phyloP scores from a whole-genome alignment of 2,329 filamentous ascomycete species.

The Trichoderma atrobrunneum region DNA sequence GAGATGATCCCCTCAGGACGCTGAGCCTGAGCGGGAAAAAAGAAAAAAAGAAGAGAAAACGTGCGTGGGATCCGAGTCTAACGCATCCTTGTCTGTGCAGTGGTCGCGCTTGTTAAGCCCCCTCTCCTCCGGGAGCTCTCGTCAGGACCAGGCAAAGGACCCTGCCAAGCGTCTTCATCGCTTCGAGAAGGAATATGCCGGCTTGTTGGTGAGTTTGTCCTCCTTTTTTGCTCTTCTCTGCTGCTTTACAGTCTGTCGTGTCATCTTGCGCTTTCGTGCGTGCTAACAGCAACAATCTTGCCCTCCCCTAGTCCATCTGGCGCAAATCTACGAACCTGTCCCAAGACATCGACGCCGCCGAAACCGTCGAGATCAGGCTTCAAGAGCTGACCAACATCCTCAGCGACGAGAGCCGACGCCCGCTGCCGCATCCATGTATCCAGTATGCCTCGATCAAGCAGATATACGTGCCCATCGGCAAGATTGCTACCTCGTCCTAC shows the following conservation, averaged over 20 bases:
- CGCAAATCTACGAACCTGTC: slow-evolving; percentile 59
- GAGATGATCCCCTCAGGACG: background rate
- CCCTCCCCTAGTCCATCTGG: slow-evolving; percentile 51
- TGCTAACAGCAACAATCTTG: background rate
- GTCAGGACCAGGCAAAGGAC: slow-evolving; percentile 60
- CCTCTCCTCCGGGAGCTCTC: slow-evolving; percentile 53
- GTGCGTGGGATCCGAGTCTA: background rate
- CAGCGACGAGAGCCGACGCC: slow-evolving; percentile 83
- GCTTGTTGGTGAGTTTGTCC: slow-evolving; percentile 51
- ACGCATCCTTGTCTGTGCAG: slow-evolving; percentile 36
- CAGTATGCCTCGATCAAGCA: slow-evolving; percentile 81
- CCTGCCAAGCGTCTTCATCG: slow-evolving; percentile 62
- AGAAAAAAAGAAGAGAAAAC: background rate
- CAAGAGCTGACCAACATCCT: slow-evolving; percentile 70
- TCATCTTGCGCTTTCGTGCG: background rate
- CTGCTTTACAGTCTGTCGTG: background rate
- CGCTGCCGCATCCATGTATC: slow-evolving; percentile 88
- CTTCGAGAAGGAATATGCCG: slow-evolving; percentile 65
- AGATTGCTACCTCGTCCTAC: slow-evolving; percentile 81
- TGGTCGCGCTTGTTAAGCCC: slow-evolving; percentile 67
- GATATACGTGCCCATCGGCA: slow-evolving; percentile 84
- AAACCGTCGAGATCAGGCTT: slow-evolving; percentile 60
- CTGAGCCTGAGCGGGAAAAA: background rate
- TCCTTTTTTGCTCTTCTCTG: background rate
- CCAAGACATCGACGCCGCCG: slow-evolving; percentile 59